Percentiles rank a stretch among this genome's conserved stretches.
Conservation (phyloP, 352 stramenopile genomes). For the Globisporangium nodosum region DNA sequence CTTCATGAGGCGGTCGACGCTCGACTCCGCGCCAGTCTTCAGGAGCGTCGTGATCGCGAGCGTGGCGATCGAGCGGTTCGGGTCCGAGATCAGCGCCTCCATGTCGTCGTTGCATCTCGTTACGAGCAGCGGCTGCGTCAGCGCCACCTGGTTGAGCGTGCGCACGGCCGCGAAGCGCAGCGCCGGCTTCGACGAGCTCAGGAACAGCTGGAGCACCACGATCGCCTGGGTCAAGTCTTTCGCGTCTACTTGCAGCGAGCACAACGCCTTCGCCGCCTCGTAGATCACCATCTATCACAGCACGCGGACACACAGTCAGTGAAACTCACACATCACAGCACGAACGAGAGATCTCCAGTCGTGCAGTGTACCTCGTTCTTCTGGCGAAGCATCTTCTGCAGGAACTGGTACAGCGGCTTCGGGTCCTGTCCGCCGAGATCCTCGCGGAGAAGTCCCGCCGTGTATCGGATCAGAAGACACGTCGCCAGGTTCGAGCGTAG, state of each 20-base stretch:
- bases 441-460: constrained; percentile 85
- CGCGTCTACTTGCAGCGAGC: constrained; percentile 93
- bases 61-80: constrained; percentile 97
- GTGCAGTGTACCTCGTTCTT: constrained; percentile 79
- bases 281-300: constrained; percentile 97
- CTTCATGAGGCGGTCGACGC: constrained; percentile 95
- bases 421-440: constrained; percentile 80
- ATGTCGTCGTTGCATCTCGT: constrained; percentile 99
- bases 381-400: constrained; percentile 96
- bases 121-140: constrained; percentile 93
- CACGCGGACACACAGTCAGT: background rate
- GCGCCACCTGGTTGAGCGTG: constrained; percentile 91
- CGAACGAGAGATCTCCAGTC: background rate
- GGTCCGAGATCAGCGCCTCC: constrained; percentile 95
- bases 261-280: constrained; percentile 96
- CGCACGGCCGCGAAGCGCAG: constrained; percentile 96
- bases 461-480: constrained; percentile 98
- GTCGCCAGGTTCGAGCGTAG: constrained; percentile 93
- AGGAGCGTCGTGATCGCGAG: constrained; percentile 98
- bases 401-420: constrained; percentile 81
- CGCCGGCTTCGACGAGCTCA: constrained; percentile 93
- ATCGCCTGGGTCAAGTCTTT: constrained; percentile 96
- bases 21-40: constrained; percentile 97
- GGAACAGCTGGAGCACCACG: constrained; percentile 95
- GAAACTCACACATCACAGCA: background rate